Base-by-base conservation (phyloP, 1,139 yeast genomes). In the Saccharomyces hybrid region DNA sequence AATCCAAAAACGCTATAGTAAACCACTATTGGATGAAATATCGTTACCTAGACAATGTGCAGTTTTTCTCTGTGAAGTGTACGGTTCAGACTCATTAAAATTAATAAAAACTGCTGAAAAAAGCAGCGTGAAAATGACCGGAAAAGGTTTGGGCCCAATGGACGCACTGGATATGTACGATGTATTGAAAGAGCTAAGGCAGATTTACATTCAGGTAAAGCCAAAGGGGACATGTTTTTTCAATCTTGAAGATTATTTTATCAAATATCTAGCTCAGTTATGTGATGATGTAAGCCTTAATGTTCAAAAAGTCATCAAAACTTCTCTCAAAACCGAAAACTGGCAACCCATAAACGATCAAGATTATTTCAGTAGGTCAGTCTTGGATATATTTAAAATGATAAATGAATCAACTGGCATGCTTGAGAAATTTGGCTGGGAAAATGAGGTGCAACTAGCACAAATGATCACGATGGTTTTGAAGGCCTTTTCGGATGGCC, bases 161-260 rank as follows among this genome's bases (percentile, higher is more conserved):
- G 90, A 85, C 62, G 82, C 88, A 14, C 67, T 84, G 34, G 83
- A 81, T 47, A 75, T 84, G 2, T 88, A 86, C 66, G 74, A 75
- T 48, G 75, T 79, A 11, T 71, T 87, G 11, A 71, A 73, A 41
- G 85, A 84, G 61, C 72, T 87, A 26, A 73, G 88, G 54, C 76
- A 74, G 53, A 76, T 85, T 9, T 78, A 76, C 59, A 61, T 61
- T 2, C 89, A 84, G 64, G 83, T 84, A 0, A 64, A 76, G 51
- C 68, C 64, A 55, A 59, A 49, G 60, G 67, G 41, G 47, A 65
- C 63, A 1, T 84, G 84, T 62, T 75, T 78, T 3, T 80, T 85
- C 56, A 75, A 83, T 56, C 67, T 84, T 50, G 96, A 88, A 63
- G 69, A 69, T 12, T 75, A 79, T 53, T 84, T 88, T 64, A 81